Evolutionary conservation across 2,329 filamentous ascomycete genomes (phyloP), one percentile per base, ranked within the genome.

Genomic region (Huntiella moniliformis): DNA sequence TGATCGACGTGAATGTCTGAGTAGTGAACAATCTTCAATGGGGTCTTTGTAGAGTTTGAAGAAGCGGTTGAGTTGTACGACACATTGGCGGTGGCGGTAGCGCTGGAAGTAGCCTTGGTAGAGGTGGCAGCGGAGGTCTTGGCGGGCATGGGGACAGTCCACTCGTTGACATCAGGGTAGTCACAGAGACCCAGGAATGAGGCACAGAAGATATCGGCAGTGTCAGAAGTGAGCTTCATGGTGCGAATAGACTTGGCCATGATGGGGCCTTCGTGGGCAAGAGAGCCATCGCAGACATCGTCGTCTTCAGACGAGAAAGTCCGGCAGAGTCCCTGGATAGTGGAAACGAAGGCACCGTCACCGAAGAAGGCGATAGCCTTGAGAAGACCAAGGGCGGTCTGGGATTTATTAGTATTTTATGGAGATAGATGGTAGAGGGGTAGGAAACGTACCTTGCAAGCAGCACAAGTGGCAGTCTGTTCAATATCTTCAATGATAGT

Each of bases 1-100:
- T 64, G 66, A 51, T 77, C 73, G 45, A 77, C 59, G 48, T 77
- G 73, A 37, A 74, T 71, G 51, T 77, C 73, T 10, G 69, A 73
- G 55, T 71, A 70, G 53, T 77, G 73, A 17, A 74, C 69, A 4
- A 77, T 61, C 52, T 68, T 66, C 51, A 74, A 54, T 4, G 70
- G 67, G 4, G 58, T 52, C 54, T 64, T 56, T 3, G 45, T 46
- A 11, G 44, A 28, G 38, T 31, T 15, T n/a, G 42, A 17, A 16
- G 13, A 10, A 1, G 42, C n/a, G 32, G 44, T 32, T n/a, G 33
- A 13, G 17, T 13, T 17, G 34, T 15, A 16, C n/a, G 35, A 7
- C 6, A 15, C 16, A 13, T 17, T 11, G 7, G 36, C 6, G 11
- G 42, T 6, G 1, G 32, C 6, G n/a, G 41, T 33, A 16, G 18